Conservation (phyloP, 257 asterid species). For the Nicotiana sylvestris region DNA sequence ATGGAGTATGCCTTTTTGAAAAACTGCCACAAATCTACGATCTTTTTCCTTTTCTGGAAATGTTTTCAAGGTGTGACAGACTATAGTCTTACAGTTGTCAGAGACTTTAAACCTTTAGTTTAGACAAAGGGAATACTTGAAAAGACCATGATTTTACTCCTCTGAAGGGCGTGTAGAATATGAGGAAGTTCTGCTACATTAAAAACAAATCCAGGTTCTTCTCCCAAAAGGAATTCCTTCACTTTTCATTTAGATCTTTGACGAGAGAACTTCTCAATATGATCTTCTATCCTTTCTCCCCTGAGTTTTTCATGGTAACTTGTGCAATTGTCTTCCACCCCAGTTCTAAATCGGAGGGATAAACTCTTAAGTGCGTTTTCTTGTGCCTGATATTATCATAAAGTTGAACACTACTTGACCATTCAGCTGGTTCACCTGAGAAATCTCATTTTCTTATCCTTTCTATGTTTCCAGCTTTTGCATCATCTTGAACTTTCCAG, state of each 20-base stretch:
- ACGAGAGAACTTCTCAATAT: not conserved
- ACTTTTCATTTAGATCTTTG: not conserved
- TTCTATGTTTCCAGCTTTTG: not conserved
- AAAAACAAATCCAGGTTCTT: not conserved
- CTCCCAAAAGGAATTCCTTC: not conserved
- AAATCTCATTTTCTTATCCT: slow-evolving; percentile 3
- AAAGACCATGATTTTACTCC: not conserved
- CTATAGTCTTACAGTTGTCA: not conserved
- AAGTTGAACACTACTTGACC: not conserved
- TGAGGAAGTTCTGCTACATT: not conserved
- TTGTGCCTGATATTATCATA: not conserved
- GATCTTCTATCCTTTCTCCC: not conserved
- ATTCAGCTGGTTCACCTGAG: not conserved
- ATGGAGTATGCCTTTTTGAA: not conserved
- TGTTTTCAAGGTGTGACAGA: not conserved
- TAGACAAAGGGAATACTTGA: not conserved
- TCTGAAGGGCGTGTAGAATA: not conserved
- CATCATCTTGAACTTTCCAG: not conserved
- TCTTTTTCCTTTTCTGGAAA: not conserved
- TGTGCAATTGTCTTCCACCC: not conserved
- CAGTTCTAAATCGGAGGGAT: not conserved
- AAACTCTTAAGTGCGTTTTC: not conserved
- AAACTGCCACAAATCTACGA: not conserved
- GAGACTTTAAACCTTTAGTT: not conserved
- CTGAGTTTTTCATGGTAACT: not conserved